Evolutionary conservation across 2,329 filamentous ascomycete species (phyloP), one percentile per base, ranked within the genome.

Genomic region (Aspergillus tanneri): DNA sequence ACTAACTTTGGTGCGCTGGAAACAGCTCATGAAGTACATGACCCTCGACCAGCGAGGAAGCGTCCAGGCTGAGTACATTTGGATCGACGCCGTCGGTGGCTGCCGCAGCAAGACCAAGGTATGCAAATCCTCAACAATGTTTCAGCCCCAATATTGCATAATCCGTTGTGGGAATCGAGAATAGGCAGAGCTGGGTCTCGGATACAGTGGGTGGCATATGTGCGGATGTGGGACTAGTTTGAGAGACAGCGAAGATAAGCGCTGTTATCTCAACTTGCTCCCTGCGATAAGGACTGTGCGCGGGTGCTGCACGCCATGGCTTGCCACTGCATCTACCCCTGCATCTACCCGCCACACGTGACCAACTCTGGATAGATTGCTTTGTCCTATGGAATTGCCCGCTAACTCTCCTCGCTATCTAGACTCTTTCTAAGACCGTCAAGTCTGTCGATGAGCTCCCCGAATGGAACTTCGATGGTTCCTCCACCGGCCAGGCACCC

Each of bases 31-130:
- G 73, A 96, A 96, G 77, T 97, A 92, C 82, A 84, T 46, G 76
- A 79, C 80, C 67, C 88, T 97, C 66, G 86, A 90, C 72, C 92
- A 97, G 79, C 88, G 87, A 73, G 91, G 90, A 72, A 78, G 77
- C 63, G 80, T 95, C 69, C 93, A 96, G 75, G 92, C 90, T 68
- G 92, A 96, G 78, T 96, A 96, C 77, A 85, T 96, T 80, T 96
- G 92, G 92, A 87, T 96, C 71, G 91, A 96, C 69, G 80, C 87
- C 58, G 74, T 77, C 58, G 90, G 91, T 71, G 86, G 87, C 66
- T 82, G 88, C 63, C 90, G 93, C 66, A 96, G 90, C 71, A 99
- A 97, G 81, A 92, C 88, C 69, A 95, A 90, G 82, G 92, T 96
- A 80, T 80, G 89, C 80, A 57, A 30, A 34, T 12, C 40, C 41